Percentiles rank a stretch among this genome's conserved stretches.
Evolutionary conservation across 345 rosid genomes (phyloP).

Genomic region (Aethionema arabicum): DNA sequence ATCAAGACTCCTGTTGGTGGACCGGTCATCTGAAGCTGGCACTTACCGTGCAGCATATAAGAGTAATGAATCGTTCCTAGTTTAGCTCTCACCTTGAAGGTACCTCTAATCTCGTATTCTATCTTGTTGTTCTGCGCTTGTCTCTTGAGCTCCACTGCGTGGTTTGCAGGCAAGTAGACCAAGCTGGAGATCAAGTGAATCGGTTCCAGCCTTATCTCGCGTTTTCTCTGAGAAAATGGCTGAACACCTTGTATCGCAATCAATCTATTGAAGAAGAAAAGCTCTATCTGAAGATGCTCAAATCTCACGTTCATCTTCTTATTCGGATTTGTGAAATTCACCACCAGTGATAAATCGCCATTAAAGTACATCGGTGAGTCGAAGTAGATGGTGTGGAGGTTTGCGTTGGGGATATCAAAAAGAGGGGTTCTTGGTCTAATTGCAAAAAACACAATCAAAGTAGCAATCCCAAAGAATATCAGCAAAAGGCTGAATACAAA

Average conservation of each 20-base stretch:
- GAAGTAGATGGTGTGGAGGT: conserved; percentile 69
- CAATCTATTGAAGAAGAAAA: conserved; percentile 62
- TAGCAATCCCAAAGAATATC: conserved; percentile 78
- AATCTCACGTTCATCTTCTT: conserved; percentile 62
- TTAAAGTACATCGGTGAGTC: conserved; percentile 68
- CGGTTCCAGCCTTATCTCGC: conserved; percentile 50
- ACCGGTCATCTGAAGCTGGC: conserved; percentile 68
- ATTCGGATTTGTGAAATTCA: conserved; percentile 81
- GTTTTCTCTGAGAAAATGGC: conserved; percentile 62
- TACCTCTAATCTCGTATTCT: conserved; percentile 58
- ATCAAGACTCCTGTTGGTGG: conserved; percentile 79
- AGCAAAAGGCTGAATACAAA: conserved; percentile 70
- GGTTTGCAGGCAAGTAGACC: conserved; percentile 65
- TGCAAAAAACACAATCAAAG: conserved; percentile 57
- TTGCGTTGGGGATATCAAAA: conserved; percentile 69
- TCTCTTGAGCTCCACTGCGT: conserved; percentile 58
- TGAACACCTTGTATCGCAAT: conserved; percentile 57
- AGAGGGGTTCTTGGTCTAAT: conserved; percentile 65
- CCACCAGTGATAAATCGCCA: conserved; percentile 65
- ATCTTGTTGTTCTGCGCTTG: conserved; percentile 66
- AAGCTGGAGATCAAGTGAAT: conserved; percentile 74
- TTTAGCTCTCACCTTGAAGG: conserved; percentile 68
- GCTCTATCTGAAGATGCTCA: conserved; percentile 57
- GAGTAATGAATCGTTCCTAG: conserved; percentile 70
- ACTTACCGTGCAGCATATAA: conserved; percentile 72